Conservation (phyloP, 768 basidiomycete species). For the Gloeophyllum trabeum region DNA sequence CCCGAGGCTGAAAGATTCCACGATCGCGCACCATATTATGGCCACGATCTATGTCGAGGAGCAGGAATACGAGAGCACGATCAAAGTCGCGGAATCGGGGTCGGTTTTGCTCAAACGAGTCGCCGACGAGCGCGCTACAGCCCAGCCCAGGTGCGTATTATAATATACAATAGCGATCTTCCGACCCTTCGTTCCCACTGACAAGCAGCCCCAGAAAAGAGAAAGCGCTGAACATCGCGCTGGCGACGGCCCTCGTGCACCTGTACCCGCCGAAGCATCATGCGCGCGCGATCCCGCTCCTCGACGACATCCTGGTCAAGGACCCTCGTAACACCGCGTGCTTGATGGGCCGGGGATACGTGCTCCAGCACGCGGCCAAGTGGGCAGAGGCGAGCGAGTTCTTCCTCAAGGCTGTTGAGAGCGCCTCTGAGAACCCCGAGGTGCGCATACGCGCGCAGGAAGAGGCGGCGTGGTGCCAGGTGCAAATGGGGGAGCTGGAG, state of each 20-base stretch:
- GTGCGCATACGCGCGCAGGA: slow-evolving; percentile 58
- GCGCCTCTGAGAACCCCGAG: slow-evolving; percentile 32
- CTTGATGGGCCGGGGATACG: slow-evolving; percentile 66
- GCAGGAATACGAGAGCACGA: slow-evolving; percentile 62
- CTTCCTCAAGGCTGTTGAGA: slow-evolving; percentile 47
- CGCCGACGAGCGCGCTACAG: too few relatives aligned
- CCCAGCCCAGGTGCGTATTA: too few relatives aligned
- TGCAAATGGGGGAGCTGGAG: slow-evolving; percentile 36
- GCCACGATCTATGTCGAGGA: slow-evolving; percentile 56
- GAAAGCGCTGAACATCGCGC: slow-evolving; percentile 56
- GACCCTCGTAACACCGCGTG: slow-evolving; percentile 53
- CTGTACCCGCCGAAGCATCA: slow-evolving; percentile 89
- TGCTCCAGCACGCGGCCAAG: slow-evolving; percentile 48
- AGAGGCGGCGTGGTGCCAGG: slow-evolving; percentile 79
- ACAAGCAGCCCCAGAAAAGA: slow-evolving; percentile 41
- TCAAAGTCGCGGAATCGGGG: slow-evolving; percentile 57
- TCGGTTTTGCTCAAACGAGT: too few relatives aligned
- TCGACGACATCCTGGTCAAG: slow-evolving; percentile 57
- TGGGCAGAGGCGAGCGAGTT: slow-evolving; percentile 58
- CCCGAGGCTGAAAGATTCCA: slow-evolving; percentile 35
- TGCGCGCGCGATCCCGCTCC: slow-evolving; percentile 55
- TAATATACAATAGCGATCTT: too few relatives aligned
- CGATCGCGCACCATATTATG: slow-evolving; percentile 57
- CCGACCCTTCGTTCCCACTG: too few relatives aligned
- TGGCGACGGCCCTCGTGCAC: slow-evolving; percentile 74